phyloP scores from a whole-genome alignment of 2,329 filamentous ascomycete species.

The Penicillium glabrum region DNA sequence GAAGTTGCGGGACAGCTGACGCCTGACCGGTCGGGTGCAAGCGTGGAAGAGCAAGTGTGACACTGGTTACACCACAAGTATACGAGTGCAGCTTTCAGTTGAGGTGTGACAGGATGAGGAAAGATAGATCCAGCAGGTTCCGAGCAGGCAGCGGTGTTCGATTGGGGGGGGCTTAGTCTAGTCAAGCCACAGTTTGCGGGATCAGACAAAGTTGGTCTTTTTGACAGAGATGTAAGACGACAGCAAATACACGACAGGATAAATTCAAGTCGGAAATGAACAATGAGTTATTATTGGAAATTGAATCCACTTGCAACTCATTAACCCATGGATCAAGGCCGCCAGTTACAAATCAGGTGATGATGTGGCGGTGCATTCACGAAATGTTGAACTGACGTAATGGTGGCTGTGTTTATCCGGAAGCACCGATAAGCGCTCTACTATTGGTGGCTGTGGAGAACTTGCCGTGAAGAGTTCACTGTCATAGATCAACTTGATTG shows the following conservation, averaged over 20 bases:
- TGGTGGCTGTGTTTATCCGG: conserved; percentile 12
- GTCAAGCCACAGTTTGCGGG: neutral
- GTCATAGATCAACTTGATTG: too few species aligned
- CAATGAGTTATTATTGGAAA: conserved; percentile 22
- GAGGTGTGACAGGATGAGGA: conserved; percentile 9
- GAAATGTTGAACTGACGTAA: conserved; percentile 11
- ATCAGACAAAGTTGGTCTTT: neutral
- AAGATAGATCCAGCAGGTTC: conserved; percentile 1
- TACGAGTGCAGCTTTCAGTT: conserved; percentile 6
- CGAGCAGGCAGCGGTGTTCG: conserved; percentile 22
- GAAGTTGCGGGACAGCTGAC: conserved; percentile 16
- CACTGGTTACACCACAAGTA: conserved; percentile 12
- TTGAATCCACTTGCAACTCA: conserved; percentile 9
- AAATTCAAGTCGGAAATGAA: neutral
- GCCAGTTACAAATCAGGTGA: conserved; percentile 15
- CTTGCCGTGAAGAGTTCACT: too few species aligned
- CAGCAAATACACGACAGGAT: neutral
- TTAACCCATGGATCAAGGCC: conserved; percentile 15
- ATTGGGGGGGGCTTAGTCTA: conserved; percentile 6
- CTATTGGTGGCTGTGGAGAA: neutral
- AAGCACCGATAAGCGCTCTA: neutral
- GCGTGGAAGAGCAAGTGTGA: conserved; percentile 11
- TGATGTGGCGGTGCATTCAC: conserved; percentile 15
- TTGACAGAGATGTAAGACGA: neutral
- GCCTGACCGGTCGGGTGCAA: conserved; percentile 21